Base-by-base conservation (phyloP, 331 rosid species). In the Acacia pycnantha region DNA sequence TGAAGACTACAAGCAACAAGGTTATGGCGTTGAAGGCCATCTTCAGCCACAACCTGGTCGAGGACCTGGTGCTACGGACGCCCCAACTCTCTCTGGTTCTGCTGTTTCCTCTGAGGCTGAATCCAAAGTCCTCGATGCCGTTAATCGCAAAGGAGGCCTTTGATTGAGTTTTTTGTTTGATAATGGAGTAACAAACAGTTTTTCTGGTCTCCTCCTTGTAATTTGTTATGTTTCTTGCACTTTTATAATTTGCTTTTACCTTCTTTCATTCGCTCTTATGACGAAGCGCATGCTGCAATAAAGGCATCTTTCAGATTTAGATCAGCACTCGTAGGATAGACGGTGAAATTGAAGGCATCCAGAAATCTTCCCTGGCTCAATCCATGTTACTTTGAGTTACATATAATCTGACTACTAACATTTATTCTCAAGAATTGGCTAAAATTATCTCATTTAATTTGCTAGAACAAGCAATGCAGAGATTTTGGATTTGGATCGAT, bases 11-110 rank as follows among this genome's bases (percentile, higher is more conserved):
- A 94, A 96, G 89, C 81, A 33, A 5, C 83, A 87, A 29, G 98
- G 85, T 1, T 96, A 96, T 26, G 99, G 99, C 0, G 78, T 92
- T 0, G 82, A 96, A 71, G 99, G 97, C 29, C 99, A 96, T 54
- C 87, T 80, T 11, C 11, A 93, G 58, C 97, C 95, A 0, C 77
- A 83, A 77, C 74, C 69, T 35, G 94, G 94, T 64, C 97, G 92
- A n/a, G 94, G 92, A 1, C 85, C 90, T 58, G 98, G 95, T 1
- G 77, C 90, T 50, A 91, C 97, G 4, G 99, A 93, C 5, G 98
- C 85, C 31, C 99, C 99, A 7, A 92, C 99, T 40, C 79, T 78
- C 3, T 93, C 98, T 29, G 97, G 97, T 29, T 80, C 86, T n/a
- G 46, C 51, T 1, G 82, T 82, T 75, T 12, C 89, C 2, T 64